Evolutionary conservation across 2,329 filamentous ascomycete genomes (phyloP).

Genomic region (Onygenales sp.): DNA sequence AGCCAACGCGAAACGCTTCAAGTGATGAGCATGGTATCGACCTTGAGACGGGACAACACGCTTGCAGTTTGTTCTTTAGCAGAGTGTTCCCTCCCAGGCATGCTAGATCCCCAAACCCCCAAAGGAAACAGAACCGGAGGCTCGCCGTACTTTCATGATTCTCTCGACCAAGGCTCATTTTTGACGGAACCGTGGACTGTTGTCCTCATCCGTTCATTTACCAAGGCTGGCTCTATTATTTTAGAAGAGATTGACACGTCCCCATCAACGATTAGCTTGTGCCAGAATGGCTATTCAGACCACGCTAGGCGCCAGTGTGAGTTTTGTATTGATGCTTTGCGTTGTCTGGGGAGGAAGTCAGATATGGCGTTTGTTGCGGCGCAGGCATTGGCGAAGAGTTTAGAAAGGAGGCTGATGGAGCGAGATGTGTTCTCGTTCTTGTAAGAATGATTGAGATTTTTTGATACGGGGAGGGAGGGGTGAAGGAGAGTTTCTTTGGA

Average conservation of each 20-base stretch:
- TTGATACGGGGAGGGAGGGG: too few species aligned
- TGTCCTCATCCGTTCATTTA: slow-evolving; percentile 45
- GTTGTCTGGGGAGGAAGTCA: slow-evolving; percentile 47
- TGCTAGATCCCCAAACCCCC: neutral
- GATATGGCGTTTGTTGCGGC: slow-evolving; percentile 40
- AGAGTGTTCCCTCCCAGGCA: slow-evolving; percentile 31
- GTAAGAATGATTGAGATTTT: too few species aligned
- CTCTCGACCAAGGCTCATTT: slow-evolving; percentile 46
- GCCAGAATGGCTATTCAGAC: slow-evolving; percentile 9
- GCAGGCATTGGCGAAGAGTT: slow-evolving; percentile 25
- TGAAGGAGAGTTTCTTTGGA: too few species aligned
- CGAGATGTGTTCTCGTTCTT: neutral
- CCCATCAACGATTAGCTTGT: slow-evolving; percentile 17
- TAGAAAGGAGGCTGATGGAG: slow-evolving; percentile 11
- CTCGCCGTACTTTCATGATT: slow-evolving; percentile 40
- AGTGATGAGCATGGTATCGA: slow-evolving; percentile 25
- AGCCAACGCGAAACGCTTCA: slow-evolving; percentile 17
- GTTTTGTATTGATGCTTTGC: slow-evolving; percentile 44
- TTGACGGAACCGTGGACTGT: slow-evolving; percentile 53
- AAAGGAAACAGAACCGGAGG: neutral
- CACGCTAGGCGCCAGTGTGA: slow-evolving; percentile 32
- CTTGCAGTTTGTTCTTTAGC: slow-evolving; percentile 42
- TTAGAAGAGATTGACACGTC: slow-evolving; percentile 28
- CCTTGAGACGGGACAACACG: slow-evolving; percentile 37
- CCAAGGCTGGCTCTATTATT: slow-evolving; percentile 36